Conservation (phyloP, 2,329 filamentous ascomycete genomes). For the Diaporthe velutina region DNA sequence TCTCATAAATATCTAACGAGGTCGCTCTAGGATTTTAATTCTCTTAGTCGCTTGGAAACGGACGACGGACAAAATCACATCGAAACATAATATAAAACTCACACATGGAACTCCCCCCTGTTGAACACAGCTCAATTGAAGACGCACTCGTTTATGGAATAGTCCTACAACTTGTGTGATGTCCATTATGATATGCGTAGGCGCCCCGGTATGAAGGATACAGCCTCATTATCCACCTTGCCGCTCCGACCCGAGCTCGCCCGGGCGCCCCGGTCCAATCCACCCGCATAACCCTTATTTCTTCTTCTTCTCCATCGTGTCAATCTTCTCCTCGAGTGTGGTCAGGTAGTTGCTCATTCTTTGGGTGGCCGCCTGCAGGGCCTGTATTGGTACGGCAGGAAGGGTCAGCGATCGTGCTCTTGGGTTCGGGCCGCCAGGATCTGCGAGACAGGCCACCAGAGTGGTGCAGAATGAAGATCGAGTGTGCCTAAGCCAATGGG, state of each 20-base stretch:
- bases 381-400: constrained; percentile 60
- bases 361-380: constrained; percentile 88
- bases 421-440: no score
- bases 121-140: background rate
- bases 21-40: background rate
- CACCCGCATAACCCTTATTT: constrained; percentile 60
- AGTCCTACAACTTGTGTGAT: background rate
- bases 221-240: background rate
- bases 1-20: no score
- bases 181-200: background rate
- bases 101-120: background rate
- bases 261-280: background rate
- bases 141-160: background rate
- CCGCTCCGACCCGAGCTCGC: background rate
- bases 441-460: constrained; percentile 19
- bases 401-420: constrained; percentile 27
- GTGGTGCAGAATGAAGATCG: background rate
- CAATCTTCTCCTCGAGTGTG: constrained; percentile 84
- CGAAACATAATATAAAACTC: background rate
- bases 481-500: background rate
- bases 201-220: constrained; percentile 1
- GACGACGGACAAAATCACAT: background rate
- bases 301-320: constrained; percentile 74
- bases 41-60: background rate
- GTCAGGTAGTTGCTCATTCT: constrained; percentile 87